Evolutionary conservation across 2,329 filamentous ascomycete species (phyloP), one percentile per base, ranked within the genome.

Genomic region (Ascocoryne sarcoides): DNA sequence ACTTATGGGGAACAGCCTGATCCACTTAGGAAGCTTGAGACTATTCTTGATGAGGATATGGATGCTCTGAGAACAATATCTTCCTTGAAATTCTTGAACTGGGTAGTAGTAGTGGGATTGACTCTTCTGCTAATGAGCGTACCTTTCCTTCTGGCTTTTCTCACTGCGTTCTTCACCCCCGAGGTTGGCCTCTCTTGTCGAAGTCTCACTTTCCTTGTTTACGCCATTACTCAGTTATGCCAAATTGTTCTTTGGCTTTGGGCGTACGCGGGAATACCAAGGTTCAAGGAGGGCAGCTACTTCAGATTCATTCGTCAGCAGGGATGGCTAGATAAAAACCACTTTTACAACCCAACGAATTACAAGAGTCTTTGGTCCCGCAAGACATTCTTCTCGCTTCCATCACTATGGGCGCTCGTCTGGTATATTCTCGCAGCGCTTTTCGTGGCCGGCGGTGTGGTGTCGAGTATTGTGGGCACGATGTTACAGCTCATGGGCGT

Each of bases 161-260:
- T 62, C 5, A 55, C 55, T 2, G 60, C 57, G 10, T 62, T 57
- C 32, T 56, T 57, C 40, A 62, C 60, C 21, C 61, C 60, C 0
- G 45, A 51, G 10, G 44, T 48, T 2, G 60, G 60, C 5, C 48
- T 62, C 3, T 57, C 57, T 7, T 63, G 60, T 30, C 54, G 61
- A 5, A 60, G 50, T 32, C 36, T 62, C 26, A 62, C 56, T 3
- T 60, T 61, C 33, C 45, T 61, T 2, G 32, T 62, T n/a, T 63
- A 62, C 36, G 55, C 54, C 23, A 39, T 57, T 15, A 57, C 51
- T 23, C 61, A 64, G 44, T 47, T 57, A 1, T 48, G 51, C 32
- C 56, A 58, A 45, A 57, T 61, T 10, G 29, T 21, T 3, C 32
- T 49, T 5, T 49, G 42, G 44, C 20, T 42, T 8, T 49, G 42